Base-by-base conservation (phyloP, 495 filamentous ascomycete genomes). In the Xylaria intraflava region DNA sequence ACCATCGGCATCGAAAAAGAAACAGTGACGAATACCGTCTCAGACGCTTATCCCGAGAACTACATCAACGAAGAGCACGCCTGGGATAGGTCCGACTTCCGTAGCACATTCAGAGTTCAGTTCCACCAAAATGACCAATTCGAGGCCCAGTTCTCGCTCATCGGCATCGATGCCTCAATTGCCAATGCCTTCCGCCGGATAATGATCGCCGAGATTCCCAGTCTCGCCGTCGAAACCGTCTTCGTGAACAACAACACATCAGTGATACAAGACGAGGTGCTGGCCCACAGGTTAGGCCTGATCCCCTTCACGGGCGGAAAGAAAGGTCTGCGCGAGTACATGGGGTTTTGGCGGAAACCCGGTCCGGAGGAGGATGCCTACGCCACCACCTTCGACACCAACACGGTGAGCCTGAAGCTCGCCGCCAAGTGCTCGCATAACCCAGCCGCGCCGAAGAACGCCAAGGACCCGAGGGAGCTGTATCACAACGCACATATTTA, bases 181-280 rank as follows among this genome's bases (percentile, higher is more conserved):
- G 90, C 94, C 59, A 99, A 99, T 69, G 94, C 94, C 62, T 95
- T 97, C 78, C 93, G 94, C 58, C 88, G 94, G 42, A 97, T 99
- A 62, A 79, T 97, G 55, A 85, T 99, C 72, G 85, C 93, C 49
- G 94, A 99, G 70, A 86, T 99, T 33, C 90, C 92, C 19, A 89
- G 87, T 3, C 77, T 99, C 41, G 94, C 94, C 58, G 92, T 99
- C 62, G 94, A 97, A 72, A 79, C 76, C 36, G 88, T 95, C 65
- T 97, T 85, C 73, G 80, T 97, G 42, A 74, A 86, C 62, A 90
- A 95, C 75, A 99, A 99, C 74, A 97, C 91, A 50, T 93, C 88
- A 10, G 86, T 99, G 19, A 92, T 99, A 62, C 90, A 95, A 66
- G 94, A 99, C 68, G 94, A 99, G 70, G 90, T 99, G 1, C 84